Percentiles rank a stretch among this genome's conserved stretches.
These are phyloP conservation scores for Fonsecaea erecta DNA, from an alignment of 2,329 filamentous ascomycete species.

Conservation along the genomic window DNA sequence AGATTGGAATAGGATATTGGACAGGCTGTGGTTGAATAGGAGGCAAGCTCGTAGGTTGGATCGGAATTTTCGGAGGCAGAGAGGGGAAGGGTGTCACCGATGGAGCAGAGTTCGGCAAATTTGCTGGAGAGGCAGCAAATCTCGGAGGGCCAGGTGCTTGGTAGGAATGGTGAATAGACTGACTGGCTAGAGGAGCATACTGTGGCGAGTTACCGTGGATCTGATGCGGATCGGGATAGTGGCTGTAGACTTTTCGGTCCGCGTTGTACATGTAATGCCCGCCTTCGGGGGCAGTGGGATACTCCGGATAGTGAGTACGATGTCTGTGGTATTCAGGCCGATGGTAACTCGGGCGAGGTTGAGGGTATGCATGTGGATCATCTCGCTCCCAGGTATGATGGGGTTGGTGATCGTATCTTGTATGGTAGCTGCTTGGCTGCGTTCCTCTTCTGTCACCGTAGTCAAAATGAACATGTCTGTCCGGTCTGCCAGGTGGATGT, in stretches of 20 bases:
- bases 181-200: constrained; percentile 1
- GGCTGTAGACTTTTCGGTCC: constrained; percentile 13
- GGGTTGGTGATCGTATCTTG: constrained; percentile 13
- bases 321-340: constrained; percentile 4
- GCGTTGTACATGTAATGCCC: constrained; percentile 22
- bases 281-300: constrained; percentile 7
- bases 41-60: neutral
- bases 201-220: constrained; percentile 7
- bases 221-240: constrained; percentile 15
- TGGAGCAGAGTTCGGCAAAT: neutral
- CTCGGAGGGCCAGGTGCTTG: neutral
- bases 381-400: constrained; percentile 16
- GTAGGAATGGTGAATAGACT: constrained; percentile 3
- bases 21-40: constrained; percentile 8
- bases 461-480: constrained; percentile 32
- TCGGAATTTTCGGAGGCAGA: constrained; percentile 2
- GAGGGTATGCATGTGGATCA: neutral
- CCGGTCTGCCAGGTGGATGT: neutral
- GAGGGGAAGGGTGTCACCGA: constrained; percentile 1
- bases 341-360: constrained; percentile 4
- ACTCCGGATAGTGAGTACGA: constrained; percentile 19
- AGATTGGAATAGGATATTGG: constrained; percentile 9
- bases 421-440: neutral
- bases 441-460: constrained; percentile 19
- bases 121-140: constrained; percentile 7